A percentile compares a stretch with the other conserved stretches of the same genome.
Conservation (phyloP, 1,284 basidiomycete species). For the Cutaneotrichosporon sp. region DNA sequence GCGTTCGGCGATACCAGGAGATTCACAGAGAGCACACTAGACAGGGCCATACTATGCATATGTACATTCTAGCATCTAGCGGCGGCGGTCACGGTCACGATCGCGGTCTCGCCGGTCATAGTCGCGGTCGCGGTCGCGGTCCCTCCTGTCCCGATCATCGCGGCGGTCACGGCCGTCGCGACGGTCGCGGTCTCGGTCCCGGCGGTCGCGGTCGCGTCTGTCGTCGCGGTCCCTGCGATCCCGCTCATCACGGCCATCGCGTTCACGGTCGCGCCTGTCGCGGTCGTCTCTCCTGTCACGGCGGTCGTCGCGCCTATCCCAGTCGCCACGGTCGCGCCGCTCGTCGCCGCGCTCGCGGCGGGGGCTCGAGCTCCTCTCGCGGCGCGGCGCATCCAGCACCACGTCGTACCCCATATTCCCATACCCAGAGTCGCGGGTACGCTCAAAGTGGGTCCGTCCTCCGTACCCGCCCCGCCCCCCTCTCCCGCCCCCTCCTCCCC, state of each 20-base stretch:
- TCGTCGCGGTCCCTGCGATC: slow-evolving; percentile 17
- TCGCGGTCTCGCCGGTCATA: background rate
- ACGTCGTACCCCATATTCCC: slow-evolving; percentile 14
- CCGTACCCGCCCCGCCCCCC: slow-evolving; percentile 34
- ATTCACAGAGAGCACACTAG: background rate
- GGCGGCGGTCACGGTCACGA: slow-evolving; percentile 1
- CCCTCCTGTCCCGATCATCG: slow-evolving; percentile 9
- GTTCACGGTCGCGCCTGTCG: slow-evolving; percentile 20
- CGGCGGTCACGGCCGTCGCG: slow-evolving; percentile 15
- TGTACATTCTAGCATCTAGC: slow-evolving; percentile 6
- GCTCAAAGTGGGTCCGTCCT: slow-evolving; percentile 26
- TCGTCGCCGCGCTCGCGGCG: background rate
- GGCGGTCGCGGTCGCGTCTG: slow-evolving; percentile 15
- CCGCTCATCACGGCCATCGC: slow-evolving; percentile 3
- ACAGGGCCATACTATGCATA: background rate
- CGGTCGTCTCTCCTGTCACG: slow-evolving; percentile 26
- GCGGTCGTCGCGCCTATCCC: slow-evolving; percentile 6
- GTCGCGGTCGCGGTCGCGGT: slow-evolving; percentile 8
- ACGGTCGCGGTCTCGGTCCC: slow-evolving; percentile 17
- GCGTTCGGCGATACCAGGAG: background rate
- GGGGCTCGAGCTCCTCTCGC: slow-evolving; percentile 31
- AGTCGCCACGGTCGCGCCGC: slow-evolving; percentile 4
- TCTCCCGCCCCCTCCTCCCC: slow-evolving; percentile 35
- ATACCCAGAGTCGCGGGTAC: slow-evolving; percentile 18
- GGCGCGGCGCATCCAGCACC: slow-evolving; percentile 19